Evolutionary conservation across 306 rosid genomes (phyloP), one percentile per base, ranked within the genome.

Genomic region (Heteromeles arbutifolia): DNA sequence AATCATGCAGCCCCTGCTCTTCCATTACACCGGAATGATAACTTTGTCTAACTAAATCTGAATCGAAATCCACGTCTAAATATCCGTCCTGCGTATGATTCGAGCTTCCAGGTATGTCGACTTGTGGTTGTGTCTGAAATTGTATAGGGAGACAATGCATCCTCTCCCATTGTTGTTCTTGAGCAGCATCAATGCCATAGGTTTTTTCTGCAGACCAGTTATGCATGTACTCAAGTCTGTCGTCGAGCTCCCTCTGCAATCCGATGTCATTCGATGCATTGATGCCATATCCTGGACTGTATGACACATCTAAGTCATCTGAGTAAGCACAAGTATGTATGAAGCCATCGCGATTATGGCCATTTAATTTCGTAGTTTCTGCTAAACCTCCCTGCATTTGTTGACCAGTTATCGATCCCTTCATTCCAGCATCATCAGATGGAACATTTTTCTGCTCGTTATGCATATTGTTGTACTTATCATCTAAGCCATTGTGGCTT

Each of bases 11-110:
- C 71, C 72, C 80, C 41, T 82, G 73, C 80, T 90, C 97, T 81
- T 95, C 96, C 29, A 65, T 71, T 50, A 79, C 85, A 59, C 91
- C 90, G 29, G 82, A 85, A 77, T 89, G 88, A 82, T 89, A 95
- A 81, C 84, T 88, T 14, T 90, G 88, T 37, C 65, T 82, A 72
- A 83, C 79, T 80, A 83, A 80, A 65, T 88, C 89, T 34, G 86
- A 83, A 73, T 83, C 82, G 29, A 74, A 24, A 70, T 80, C 70
- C 18, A 57, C 69, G 32, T 81, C 88, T 12, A 43, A 41, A 31
- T 79, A 75, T 67, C 84, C 74, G 78, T 81, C 77, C 78, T 85
- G 84, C 67, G 21, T 32, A 53, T 61, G 71, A 37, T 82, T 77
- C 78, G 84, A 79, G 70, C 83, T 70, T 50, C 72, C 81, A 14